Base-by-base conservation (phyloP, 2,329 filamentous ascomycete species). In the Pseudocercospora fuligena region DNA sequence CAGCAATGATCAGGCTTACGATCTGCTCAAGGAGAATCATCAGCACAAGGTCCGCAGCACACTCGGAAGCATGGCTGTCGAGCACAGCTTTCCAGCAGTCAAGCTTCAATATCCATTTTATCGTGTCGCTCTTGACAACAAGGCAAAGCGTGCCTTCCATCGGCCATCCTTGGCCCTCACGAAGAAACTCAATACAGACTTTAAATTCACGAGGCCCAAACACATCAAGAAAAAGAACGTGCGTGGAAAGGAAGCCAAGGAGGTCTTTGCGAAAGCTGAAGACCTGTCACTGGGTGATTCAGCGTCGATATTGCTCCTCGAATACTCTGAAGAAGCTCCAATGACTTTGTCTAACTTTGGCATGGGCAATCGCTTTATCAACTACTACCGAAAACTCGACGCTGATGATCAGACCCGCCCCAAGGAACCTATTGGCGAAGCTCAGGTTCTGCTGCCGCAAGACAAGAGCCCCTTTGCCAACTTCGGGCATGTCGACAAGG, bases 61-160 rank as follows among this genome's bases (percentile, higher is more conserved):
- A 1, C 87, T 99, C 67, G 93, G 93, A 54, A 94, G 94, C 75
- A 88, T 97, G 69, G 89, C 91, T n/a, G 90, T 99, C 49, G 95
- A 99, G 78, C 95, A 99, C 81, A 94, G 92, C 78, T 85, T 97
- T 84, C 94, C 95, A 16, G 95, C 95, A 11, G 84, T 94, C 75
- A 94, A 94, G 76, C 83, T 99, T 47, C 92, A 96, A 69, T 98
- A 92, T 88, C 95, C 95, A 46, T 98, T 97, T 83, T 99, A 98
- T 83, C 92, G 92, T 76, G 93, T 95, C 64, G 92, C 91, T 75
- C 84, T 97, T 21, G 86, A 88, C 29, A 85, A 86, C 68, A 84
- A 91, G 80, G 81, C 94, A 81, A 83, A 93, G 78, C 79, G 93
- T 81, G 91, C 92, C 46, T 97, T 94, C 80, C 94, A 97, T 78